Percentiles rank a stretch among this genome's conserved stretches.
Evolutionary conservation across 495 filamentous ascomycete species (phyloP).

Genomic region (Corynascus novoguineensis): DNA sequence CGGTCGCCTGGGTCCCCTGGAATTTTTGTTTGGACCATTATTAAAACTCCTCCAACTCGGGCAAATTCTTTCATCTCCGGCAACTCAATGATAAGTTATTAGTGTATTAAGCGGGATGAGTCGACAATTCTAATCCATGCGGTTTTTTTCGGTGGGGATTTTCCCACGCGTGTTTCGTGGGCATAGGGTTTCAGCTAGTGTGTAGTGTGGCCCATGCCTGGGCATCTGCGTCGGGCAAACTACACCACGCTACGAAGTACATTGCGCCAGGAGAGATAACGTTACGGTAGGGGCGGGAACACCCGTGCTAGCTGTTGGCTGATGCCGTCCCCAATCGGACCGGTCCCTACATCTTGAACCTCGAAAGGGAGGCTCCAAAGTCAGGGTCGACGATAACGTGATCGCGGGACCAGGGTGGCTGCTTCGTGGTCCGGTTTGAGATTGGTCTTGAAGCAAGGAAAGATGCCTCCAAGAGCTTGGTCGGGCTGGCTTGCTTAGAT

Average conservation of each 20-base stretch:
- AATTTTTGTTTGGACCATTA: too few species aligned
- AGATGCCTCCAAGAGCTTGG: not conserved
- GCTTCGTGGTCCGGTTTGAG: not conserved
- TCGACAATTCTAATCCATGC: too few species aligned
- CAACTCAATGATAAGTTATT: not conserved
- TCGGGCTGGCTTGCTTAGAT: too few species aligned
- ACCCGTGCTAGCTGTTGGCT: not conserved
- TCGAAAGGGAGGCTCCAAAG: not conserved
- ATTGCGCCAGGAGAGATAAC: not conserved
- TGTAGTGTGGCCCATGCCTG: not conserved
- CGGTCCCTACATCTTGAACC: not conserved
- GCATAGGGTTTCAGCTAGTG: not conserved
- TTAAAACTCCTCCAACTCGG: too few species aligned
- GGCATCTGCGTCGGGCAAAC: not conserved
- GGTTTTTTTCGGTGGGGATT: too few species aligned
- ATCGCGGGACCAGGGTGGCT: not conserved
- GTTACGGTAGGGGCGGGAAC: not conserved
- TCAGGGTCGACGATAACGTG: not conserved
- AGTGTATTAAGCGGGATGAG: not conserved
- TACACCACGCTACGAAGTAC: too few species aligned
- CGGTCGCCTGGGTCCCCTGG: too few species aligned
- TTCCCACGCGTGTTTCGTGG: not conserved
- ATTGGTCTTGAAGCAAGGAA: not conserved
- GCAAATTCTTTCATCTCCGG: too few species aligned
- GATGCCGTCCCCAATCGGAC: slow-evolving; percentile 6